Evolutionary conservation across 768 basidiomycete genomes (phyloP).

Genomic region (Auricularia sp.): DNA sequence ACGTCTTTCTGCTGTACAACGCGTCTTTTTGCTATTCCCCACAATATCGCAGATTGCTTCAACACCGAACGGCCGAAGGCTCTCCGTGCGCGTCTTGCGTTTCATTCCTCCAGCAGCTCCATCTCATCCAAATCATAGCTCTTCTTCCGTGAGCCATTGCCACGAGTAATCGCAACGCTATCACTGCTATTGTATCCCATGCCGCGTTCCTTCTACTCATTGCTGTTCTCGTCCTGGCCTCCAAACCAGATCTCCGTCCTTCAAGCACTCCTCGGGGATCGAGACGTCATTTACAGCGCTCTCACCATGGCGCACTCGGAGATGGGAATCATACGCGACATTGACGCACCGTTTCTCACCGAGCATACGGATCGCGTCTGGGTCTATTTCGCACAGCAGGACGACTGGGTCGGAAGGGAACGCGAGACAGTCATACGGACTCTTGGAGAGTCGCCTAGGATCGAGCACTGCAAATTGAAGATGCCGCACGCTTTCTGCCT

Average conservation of each 20-base stretch:
- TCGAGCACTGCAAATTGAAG: slow-evolving; percentile 36
- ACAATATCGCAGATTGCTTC: slow-evolving; percentile 52
- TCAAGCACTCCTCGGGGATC: slow-evolving; percentile 40
- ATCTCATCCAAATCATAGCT: slow-evolving; percentile 24
- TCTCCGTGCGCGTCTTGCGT: slow-evolving; percentile 39
- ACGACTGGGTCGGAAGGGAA: slow-evolving; percentile 63
- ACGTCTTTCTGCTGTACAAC: slow-evolving; percentile 27
- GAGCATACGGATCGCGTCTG: slow-evolving; percentile 31
- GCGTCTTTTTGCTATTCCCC: slow-evolving; percentile 58
- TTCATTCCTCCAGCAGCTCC: background rate
- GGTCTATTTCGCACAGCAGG: slow-evolving; percentile 51
- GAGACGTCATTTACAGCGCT: slow-evolving; percentile 39
- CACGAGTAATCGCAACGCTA: slow-evolving; percentile 33
- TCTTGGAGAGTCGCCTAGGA: slow-evolving; percentile 28
- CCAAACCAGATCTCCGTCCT: slow-evolving; percentile 35
- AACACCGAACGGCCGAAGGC: slow-evolving; percentile 51
- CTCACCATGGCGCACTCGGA: slow-evolving; percentile 59
- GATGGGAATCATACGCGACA: slow-evolving; percentile 47
- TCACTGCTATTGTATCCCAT: slow-evolving; percentile 33
- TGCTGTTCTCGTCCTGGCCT: slow-evolving; percentile 45
- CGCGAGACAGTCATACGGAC: slow-evolving; percentile 33
- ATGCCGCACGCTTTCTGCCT: slow-evolving; percentile 71
- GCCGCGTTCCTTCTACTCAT: slow-evolving; percentile 30
- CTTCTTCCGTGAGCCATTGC: slow-evolving; percentile 37
- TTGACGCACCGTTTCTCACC: slow-evolving; percentile 38